phyloP scores from a whole-genome alignment of 768 basidiomycete species.

The Auriscalpium microsporum region DNA sequence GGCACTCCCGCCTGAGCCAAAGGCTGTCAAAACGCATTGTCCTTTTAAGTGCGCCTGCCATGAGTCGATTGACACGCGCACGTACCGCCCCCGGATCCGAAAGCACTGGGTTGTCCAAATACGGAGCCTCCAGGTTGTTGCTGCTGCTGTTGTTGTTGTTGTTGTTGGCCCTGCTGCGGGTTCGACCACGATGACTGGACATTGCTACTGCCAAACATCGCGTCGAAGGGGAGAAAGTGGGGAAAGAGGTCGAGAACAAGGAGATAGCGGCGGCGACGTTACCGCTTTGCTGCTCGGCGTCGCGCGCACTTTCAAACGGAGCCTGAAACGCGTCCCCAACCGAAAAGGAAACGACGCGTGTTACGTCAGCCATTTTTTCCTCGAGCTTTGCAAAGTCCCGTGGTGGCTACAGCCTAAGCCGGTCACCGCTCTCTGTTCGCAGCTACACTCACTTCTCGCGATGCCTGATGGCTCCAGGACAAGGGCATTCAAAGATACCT shows the following conservation, averaged over 20 bases:
- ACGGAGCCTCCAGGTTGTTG: slow-evolving; percentile 32
- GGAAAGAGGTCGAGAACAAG: slow-evolving; percentile 1
- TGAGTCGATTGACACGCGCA: slow-evolving; percentile 14
- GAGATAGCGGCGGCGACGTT: neutral
- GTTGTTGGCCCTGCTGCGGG: slow-evolving; percentile 58
- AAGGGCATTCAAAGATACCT: slow-evolving; percentile 42
- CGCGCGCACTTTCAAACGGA: neutral
- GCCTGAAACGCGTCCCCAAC: neutral
- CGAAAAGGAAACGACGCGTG: neutral
- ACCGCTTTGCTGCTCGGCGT: neutral
- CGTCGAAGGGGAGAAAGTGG: slow-evolving; percentile 8
- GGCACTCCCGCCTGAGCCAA: slow-evolving; percentile 41
- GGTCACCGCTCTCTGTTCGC: neutral
- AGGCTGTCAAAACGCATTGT: slow-evolving; percentile 13
- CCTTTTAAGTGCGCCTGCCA: slow-evolving; percentile 11
- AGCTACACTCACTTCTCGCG: neutral
- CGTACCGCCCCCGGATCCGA: slow-evolving; percentile 62
- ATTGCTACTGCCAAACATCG: slow-evolving; percentile 51
- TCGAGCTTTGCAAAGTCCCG: neutral
- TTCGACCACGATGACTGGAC: slow-evolving; percentile 62
- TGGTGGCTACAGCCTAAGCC: too few species aligned
- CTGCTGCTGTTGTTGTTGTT: slow-evolving; percentile 44
- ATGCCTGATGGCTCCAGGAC: slow-evolving; percentile 44
- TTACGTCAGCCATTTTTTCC: slow-evolving; percentile 1
- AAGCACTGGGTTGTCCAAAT: slow-evolving; percentile 64